A percentile compares a stretch with the other conserved stretches of the same genome.
Conservation (phyloP, 2,329 filamentous ascomycete species). For the Fusarium sp. region DNA sequence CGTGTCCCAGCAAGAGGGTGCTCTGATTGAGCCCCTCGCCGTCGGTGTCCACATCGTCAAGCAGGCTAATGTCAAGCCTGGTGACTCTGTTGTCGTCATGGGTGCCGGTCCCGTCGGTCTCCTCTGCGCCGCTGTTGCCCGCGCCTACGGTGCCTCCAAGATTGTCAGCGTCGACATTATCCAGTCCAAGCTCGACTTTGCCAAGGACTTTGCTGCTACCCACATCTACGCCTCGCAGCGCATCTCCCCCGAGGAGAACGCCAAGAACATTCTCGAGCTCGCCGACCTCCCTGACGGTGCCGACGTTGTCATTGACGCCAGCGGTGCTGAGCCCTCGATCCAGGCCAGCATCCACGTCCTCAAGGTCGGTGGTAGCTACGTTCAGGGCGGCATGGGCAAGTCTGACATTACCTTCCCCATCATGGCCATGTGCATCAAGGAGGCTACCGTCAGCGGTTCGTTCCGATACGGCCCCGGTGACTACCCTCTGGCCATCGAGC, state of each 20-base stretch:
- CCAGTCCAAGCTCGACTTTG: slow-evolving; percentile 81
- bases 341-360: slow-evolving; percentile 79
- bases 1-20: slow-evolving; percentile 86
- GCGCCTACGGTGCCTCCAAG: slow-evolving; percentile 84
- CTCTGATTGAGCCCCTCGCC: slow-evolving; percentile 87
- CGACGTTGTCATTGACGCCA: slow-evolving; percentile 84
- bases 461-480: slow-evolving; percentile 92
- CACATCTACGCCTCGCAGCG: slow-evolving; percentile 74
- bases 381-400: slow-evolving; percentile 92
- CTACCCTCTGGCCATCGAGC: slow-evolving; percentile 83
- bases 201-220: slow-evolving; percentile 76
- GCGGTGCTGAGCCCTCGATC: slow-evolving; percentile 81
- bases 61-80: slow-evolving; percentile 77
- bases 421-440: slow-evolving; percentile 88
- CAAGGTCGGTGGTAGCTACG: slow-evolving; percentile 77
- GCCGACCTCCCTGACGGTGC: slow-evolving; percentile 74
- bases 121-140: slow-evolving; percentile 86
- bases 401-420: slow-evolving; percentile 91
- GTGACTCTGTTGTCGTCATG: slow-evolving; percentile 84
- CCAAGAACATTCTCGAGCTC: slow-evolving; percentile 71
- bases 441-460: slow-evolving; percentile 85
- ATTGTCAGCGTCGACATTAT: slow-evolving; percentile 92
- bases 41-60: slow-evolving; percentile 87
- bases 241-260: slow-evolving; percentile 76
- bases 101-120: slow-evolving; percentile 89